These are phyloP conservation scores for Adansonia rubrostipa DNA, from an alignment of 441 rosid genomes.

Conservation along the genomic window DNA sequence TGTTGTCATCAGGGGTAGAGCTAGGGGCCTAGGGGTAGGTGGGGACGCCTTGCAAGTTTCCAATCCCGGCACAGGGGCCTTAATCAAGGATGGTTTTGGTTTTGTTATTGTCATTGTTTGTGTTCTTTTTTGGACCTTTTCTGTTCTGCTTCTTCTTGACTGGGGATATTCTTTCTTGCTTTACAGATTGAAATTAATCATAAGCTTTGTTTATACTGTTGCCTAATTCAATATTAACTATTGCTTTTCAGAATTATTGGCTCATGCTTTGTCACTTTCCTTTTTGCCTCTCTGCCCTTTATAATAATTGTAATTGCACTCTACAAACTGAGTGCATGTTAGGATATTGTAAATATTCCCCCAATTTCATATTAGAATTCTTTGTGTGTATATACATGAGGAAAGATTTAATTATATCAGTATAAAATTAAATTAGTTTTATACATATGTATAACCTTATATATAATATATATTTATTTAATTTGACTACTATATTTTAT, in stretches of 20 bases:
- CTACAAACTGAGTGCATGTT: neutral
- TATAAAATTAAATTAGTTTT: too few relatives aligned
- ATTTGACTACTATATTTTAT: too few relatives aligned
- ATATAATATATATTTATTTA: too few relatives aligned
- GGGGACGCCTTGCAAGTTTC: neutral
- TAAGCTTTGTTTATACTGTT: neutral
- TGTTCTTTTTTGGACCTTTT: slow-evolving; percentile 30
- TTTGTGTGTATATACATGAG: too few relatives aligned
- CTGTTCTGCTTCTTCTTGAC: slow-evolving; percentile 45
- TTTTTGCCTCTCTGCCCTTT: neutral
- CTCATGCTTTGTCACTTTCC: neutral
- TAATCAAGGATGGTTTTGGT: slow-evolving; percentile 33
- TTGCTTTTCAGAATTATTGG: neutral
- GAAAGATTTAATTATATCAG: too few relatives aligned
- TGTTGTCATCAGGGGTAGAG: slow-evolving; percentile 28
- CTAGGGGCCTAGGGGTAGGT: too few relatives aligned
- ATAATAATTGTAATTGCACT: neutral
- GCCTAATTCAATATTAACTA: neutral
- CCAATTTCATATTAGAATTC: too few relatives aligned
- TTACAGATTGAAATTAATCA: slow-evolving; percentile 33
- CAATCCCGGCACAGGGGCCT: slow-evolving; percentile 27
- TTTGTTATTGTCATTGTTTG: slow-evolving; percentile 34
- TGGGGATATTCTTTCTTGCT: slow-evolving; percentile 51
- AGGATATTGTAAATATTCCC: neutral
- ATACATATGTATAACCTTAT: too few relatives aligned